Base-by-base conservation (phyloP, 2,329 filamentous ascomycete genomes). In the Macrophomina phaseolina region DNA sequence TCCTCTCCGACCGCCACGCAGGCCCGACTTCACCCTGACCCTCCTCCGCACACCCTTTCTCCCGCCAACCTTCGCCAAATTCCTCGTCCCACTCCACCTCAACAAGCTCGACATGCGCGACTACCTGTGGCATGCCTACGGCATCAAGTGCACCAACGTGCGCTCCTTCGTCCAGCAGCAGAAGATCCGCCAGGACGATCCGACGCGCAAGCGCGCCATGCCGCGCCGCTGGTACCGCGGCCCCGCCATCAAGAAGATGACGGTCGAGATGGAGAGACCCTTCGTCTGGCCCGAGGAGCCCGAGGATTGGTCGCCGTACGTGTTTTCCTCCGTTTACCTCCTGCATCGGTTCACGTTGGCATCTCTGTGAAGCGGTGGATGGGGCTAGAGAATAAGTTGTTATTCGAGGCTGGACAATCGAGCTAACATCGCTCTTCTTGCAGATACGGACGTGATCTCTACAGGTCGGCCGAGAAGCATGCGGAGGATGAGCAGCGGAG, bases 81-180 rank as follows among this genome's bases (percentile, higher is more conserved):
- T 99, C 87, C 86, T 90, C 74, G 94, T 97, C 38, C 95, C 95
- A 11, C 86, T 98, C 73, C 89, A 87, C 73, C 93, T 97, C 85
- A 97, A 93, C 85, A 99, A 99, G 82, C 90, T 98, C 80, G 95
- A 99, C 79, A 83, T 99, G 49, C 92, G 93, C 79, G 94, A 97
- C 83, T 99, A 98, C 83, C 90, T 99, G 69, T 91, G 88, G 82
- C 89, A 97, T 79, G 87, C 87, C 51, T 99, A 99, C 84, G 85
- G 86, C 68, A 89, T 98, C 69, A 86, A 89, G 70, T 87, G 90
- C 64, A 82, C 87, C 63, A 76, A 84, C 71, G 89, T 98, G 69
- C 91, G 94, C 69, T 93, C 91, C 64, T 94, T 88, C 75, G 87
- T 98, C 75, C 89, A 91, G 73, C 87, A 90, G 80, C 85, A 88